These are phyloP conservation scores for Russula olivacea DNA, from an alignment of 768 basidiomycete genomes.

Conservation along the genomic window DNA sequence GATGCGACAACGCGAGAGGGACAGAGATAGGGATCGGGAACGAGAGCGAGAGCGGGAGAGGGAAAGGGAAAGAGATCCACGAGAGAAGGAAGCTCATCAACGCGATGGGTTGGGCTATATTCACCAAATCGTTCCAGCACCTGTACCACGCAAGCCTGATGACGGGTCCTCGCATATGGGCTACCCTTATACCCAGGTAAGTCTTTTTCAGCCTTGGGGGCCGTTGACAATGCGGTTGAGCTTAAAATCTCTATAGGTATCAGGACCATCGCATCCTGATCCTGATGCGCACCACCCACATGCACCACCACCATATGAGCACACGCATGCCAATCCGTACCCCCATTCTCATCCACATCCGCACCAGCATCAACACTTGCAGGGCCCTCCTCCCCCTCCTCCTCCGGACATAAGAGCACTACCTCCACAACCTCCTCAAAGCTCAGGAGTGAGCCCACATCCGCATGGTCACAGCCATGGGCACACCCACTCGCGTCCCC, in stretches of 20 bases:
- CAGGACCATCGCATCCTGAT: conserved; percentile 8
- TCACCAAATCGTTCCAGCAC: conserved; percentile 16
- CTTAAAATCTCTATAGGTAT: neutral
- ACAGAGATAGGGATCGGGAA: conserved; percentile 21
- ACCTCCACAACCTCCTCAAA: conserved; percentile 6
- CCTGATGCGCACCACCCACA: conserved; percentile 8
- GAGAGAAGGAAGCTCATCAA: conserved; percentile 25
- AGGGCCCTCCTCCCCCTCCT: conserved; percentile 4
- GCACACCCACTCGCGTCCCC: conserved; percentile 24
- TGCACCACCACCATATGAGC: conserved; percentile 20
- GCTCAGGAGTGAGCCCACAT: conserved; percentile 15
- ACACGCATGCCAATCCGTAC: conserved; percentile 12
- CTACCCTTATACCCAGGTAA: conserved; percentile 15
- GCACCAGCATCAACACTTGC: conserved; percentile 9
- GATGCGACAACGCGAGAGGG: conserved; percentile 26
- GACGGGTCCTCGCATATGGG: conserved; percentile 13
- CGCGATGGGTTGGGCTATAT: conserved; percentile 29
- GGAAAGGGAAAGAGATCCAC: conserved; percentile 26
- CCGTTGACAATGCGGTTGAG: neutral
- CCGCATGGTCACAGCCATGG: conserved; percentile 27
- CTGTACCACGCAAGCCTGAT: conserved; percentile 15
- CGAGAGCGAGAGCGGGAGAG: conserved; percentile 21
- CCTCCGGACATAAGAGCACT: conserved; percentile 3
- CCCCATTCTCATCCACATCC: neutral
- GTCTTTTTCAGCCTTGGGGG: neutral